Conservation (phyloP, 2,329 filamentous ascomycete species). For the Nothopassalora personata region DNA sequence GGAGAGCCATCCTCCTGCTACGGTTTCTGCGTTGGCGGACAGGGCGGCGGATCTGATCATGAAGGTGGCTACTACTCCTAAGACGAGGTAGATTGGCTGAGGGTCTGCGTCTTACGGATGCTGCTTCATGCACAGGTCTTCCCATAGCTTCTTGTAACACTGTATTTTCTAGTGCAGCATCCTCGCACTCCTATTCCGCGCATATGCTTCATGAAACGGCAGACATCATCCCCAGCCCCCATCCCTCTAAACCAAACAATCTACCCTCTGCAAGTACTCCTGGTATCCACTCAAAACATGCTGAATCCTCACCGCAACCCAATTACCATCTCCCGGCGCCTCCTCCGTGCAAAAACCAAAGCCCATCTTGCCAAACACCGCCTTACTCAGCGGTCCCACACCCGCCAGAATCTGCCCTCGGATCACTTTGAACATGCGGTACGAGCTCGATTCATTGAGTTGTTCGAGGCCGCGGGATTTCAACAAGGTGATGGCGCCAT, state of each 20-base stretch:
- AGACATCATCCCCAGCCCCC: not conserved
- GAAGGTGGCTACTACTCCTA: not conserved
- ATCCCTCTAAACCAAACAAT: not conserved
- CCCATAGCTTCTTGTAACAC: no score
- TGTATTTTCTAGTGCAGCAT: no score
- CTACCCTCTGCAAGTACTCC: not conserved
- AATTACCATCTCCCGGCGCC: not conserved
- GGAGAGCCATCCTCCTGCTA: slow-evolving; percentile 1
- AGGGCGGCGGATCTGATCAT: slow-evolving; percentile 23
- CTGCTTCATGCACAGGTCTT: no score
- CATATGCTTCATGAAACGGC: no score
- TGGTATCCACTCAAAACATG: not conserved
- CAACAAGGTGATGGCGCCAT: slow-evolving; percentile 9
- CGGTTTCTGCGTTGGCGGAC: slow-evolving; percentile 27
- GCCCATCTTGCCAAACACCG: not conserved
- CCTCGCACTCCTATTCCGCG: no score
- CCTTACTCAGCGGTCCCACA: not conserved
- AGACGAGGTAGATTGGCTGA: not conserved
- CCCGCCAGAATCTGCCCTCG: slow-evolving; percentile 8
- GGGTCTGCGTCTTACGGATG: no score
- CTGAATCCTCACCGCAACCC: not conserved
- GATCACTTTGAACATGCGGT: slow-evolving; percentile 9
- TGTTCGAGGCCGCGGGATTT: slow-evolving; percentile 6
- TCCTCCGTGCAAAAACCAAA: not conserved
- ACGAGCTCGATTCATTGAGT: slow-evolving; percentile 2